Conservation (phyloP, 257 asterid genomes). For the Paulownia fortunei region DNA sequence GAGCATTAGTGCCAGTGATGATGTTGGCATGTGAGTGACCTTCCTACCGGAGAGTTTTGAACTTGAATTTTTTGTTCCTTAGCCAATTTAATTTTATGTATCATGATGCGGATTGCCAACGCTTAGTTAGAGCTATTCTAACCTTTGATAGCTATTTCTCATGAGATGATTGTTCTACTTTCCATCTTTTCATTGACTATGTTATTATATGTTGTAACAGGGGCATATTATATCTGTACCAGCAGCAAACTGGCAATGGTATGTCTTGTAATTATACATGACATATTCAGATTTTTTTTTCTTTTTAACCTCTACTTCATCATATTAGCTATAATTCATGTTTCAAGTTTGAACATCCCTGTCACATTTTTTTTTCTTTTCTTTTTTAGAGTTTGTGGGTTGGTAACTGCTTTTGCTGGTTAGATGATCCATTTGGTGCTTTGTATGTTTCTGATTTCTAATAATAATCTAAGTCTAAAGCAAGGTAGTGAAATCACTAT, state of each 20-base stretch:
- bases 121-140: slow-evolving; percentile 14
- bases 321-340: not conserved
- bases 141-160: not conserved
- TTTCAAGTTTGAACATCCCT: slow-evolving; percentile 8
- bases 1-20: not conserved
- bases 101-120: not conserved
- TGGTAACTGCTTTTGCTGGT: slow-evolving; percentile 15
- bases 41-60: not conserved
- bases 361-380: not conserved
- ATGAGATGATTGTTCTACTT: slow-evolving; percentile 3
- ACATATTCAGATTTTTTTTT: not conserved
- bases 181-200: slow-evolving; percentile 33
- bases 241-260: slow-evolving; percentile 83
- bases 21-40: not conserved
- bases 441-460: not conserved
- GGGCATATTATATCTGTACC: slow-evolving; percentile 76
- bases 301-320: not conserved
- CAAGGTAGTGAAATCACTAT: not conserved
- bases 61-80: not conserved
- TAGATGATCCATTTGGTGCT: slow-evolving; percentile 19
- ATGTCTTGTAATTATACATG: slow-evolving; percentile 37
- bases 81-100: not conserved
- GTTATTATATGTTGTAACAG: slow-evolving; percentile 51
- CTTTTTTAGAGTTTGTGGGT: not conserved
- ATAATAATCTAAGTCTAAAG: not conserved